Evolutionary conservation across 257 asterid genomes (phyloP), one percentile per base, ranked within the genome.

Genomic region (Solanum paucissectum): DNA sequence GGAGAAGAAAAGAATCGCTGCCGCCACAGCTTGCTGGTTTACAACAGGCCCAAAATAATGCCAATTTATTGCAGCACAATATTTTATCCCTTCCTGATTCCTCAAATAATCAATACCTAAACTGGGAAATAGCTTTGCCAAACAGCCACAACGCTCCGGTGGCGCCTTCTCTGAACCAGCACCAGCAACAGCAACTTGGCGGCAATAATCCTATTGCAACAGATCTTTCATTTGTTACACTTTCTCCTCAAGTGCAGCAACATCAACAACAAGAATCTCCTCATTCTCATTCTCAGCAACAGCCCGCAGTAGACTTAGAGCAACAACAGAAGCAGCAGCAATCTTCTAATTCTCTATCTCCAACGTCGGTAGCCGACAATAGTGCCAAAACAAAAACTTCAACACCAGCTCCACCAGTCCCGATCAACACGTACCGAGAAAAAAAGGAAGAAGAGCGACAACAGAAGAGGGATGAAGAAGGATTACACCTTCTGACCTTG

Each of bases 381-480:
- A 76, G 88, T 12, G 88, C 83, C 4, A 23, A 89, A 49, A 72
- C 88, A 4, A 58, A 88, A 16, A 52, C 91, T 4, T 7, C 90
- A 21, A 33, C 93, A 5, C 90, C 95, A 16, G 20, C 91, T 18
- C 37, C 87, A 13, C 27, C 87, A 9, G 86, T 87, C 12, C 55
- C 91, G 1, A 14, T 86, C n/a, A 92, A 87, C 40, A 68, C 88
- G 2, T 89, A 88, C 7, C 49, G 91, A 73, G 92, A 91, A 49
- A 91, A 91, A 83, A 94, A 94, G 55, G 92, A 93, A 38, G 98
- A 94, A 83, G 84, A 89, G 7, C 89, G 88, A 21, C 95, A 94
- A 64, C 93, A 93, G 62, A 93, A 93, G 88, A 93, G 94, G 83
- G 98, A 97, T 71, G 98, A 97, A 85, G 93, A 97, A 87, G 99